These are phyloP conservation scores for Sporothrix euskadiensis DNA, from an alignment of 2,329 filamentous ascomycete species.

Conservation along the genomic window DNA sequence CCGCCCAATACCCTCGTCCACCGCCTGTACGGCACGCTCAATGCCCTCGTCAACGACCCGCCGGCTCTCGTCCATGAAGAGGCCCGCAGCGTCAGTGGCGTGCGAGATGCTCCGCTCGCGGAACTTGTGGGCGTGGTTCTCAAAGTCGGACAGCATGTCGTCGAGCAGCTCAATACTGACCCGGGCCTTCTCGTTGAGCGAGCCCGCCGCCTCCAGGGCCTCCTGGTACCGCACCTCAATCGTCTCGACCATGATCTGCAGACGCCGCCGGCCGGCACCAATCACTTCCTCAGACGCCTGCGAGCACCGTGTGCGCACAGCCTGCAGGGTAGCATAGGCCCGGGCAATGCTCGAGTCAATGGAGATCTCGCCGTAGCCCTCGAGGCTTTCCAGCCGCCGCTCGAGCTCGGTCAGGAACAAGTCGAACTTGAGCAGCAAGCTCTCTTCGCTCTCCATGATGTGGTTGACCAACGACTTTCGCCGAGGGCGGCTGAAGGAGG, in stretches of 20 bases:
- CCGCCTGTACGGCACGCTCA: slow-evolving; percentile 70
- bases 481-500: slow-evolving; percentile 56
- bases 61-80: slow-evolving; percentile 74
- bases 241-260: slow-evolving; percentile 89
- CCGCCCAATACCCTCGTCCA: slow-evolving; percentile 78
- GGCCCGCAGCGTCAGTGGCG: slow-evolving; percentile 66
- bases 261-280: slow-evolving; percentile 78
- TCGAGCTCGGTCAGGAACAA: slow-evolving; percentile 84
- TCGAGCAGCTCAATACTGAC: slow-evolving; percentile 87
- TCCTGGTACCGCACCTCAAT: slow-evolving; percentile 86
- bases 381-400: slow-evolving; percentile 80
- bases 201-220: slow-evolving; percentile 78
- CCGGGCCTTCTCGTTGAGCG: slow-evolving; percentile 86
- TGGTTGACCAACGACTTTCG: slow-evolving; percentile 61
- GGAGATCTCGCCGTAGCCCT: slow-evolving; percentile 80
- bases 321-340: slow-evolving; percentile 81
- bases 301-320: slow-evolving; percentile 84
- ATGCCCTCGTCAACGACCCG: slow-evolving; percentile 79
- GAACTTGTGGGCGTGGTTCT: slow-evolving; percentile 76
- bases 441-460: slow-evolving; percentile 64
- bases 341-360: slow-evolving; percentile 81
- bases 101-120: slow-evolving; percentile 71
- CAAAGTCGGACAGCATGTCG: slow-evolving; percentile 79
- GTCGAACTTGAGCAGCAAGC: slow-evolving; percentile 67
- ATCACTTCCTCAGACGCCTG: slow-evolving; percentile 88